Conservation (phyloP, 768 basidiomycete genomes). For the Kwoniella dendrophila region DNA sequence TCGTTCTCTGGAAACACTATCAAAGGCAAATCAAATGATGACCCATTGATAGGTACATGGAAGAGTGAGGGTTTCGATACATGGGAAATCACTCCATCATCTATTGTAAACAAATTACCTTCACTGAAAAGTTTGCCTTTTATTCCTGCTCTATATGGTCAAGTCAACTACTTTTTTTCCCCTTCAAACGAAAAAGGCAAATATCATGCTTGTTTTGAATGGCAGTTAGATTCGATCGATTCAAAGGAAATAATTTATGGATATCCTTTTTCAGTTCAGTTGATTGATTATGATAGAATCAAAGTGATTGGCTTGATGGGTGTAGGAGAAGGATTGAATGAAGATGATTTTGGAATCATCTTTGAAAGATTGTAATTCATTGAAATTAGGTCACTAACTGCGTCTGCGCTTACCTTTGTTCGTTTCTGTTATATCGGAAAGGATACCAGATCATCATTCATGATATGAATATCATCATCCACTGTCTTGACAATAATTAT, state of each 20-base stretch:
- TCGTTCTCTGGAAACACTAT: too few relatives aligned
- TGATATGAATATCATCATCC: too few relatives aligned
- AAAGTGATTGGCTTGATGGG: conserved; percentile 7
- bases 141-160: neutral
- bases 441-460: too few relatives aligned
- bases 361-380: too few relatives aligned
- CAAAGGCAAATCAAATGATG: too few relatives aligned
- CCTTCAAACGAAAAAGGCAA: neutral
- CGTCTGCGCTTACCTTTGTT: too few relatives aligned
- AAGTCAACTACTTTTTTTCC: conserved; percentile 2
- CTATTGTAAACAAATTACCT: neutral
- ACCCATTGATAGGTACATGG: conserved; percentile 2
- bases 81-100: neutral
- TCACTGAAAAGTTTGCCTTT: neutral
- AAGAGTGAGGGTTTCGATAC: neutral
- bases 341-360: too few relatives aligned
- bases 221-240: neutral
- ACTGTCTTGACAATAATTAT: too few relatives aligned
- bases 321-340: conserved; percentile 10
- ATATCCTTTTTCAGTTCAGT: neutral
- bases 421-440: too few relatives aligned
- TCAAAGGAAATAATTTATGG: neutral
- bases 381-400: too few relatives aligned
- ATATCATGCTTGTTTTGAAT: conserved; percentile 1
- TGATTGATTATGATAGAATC: neutral